Base-by-base conservation (phyloP, 371 early-diverging fungal species). In the Cladochytrium tenue region DNA sequence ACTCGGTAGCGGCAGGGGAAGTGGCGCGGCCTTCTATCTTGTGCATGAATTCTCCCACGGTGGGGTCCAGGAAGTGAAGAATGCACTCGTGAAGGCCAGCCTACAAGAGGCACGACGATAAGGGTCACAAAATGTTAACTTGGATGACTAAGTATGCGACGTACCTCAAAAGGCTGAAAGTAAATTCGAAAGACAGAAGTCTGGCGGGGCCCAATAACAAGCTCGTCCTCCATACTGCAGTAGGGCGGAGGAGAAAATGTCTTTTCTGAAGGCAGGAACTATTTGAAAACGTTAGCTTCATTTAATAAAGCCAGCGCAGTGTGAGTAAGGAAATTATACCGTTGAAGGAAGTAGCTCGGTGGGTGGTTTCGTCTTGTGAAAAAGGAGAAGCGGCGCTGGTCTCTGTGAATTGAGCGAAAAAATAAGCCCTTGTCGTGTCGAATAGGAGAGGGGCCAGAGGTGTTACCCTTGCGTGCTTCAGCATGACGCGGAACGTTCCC, bases 1-100 rank as follows among this genome's bases (percentile, higher is more conserved):
- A 55, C 51, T 78, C 83, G 17, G 68, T 36, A 0, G 78, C 70
- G 13, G 59, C 65, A 0, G 80, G 81, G 4, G 57, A 25, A 32
- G 63, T 66, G 0, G 71, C 70, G 2, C 60, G 43, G 0, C 83
- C 83, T 20, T 74, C 72, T 25, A 82, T 68, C 50, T 75, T 69
- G 67, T 82, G 79, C 30, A 71, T 43, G 59, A 82, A 82, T 59
- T 82, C 83, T 3, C 83, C 83, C 1, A 79, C 76, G 4, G 56
- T 26, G 7, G 67, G 66, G 60, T 78, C 75, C 20, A 74, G n/a
- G 30, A 82, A 78, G 55, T 79, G 74, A 51, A 82, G 58, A 2
- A 59, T 69, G 62, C 81, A 78, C 51, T 68, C 66, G 59, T 80
- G 78, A 17, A 56, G n/a, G 3, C 73, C 78, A 20, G 72, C 53